These are phyloP conservation scores for Cordyceps javanica DNA, from an alignment of 2,329 filamentous ascomycete species.

Conservation along the genomic window DNA sequence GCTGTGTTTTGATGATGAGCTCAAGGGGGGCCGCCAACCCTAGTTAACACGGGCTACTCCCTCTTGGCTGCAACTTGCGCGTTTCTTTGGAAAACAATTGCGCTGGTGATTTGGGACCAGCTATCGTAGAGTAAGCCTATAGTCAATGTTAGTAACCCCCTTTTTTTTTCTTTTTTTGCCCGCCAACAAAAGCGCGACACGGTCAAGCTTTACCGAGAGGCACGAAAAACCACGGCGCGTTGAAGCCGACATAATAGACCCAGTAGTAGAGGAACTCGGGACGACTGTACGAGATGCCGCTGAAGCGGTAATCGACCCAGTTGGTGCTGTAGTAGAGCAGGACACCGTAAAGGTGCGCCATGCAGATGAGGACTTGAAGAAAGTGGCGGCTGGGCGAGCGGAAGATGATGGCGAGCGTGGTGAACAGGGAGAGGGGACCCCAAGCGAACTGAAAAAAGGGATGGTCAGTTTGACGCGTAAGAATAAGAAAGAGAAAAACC, in stretches of 20 bases:
- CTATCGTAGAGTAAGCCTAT: constrained; percentile 29
- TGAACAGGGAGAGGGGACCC: constrained; percentile 52
- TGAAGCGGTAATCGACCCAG: constrained; percentile 39
- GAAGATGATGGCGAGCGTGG: constrained; percentile 39
- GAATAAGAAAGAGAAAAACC: too few relatives aligned
- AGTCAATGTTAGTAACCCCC: neutral
- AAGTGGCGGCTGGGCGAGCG: constrained; percentile 42
- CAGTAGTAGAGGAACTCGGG: constrained; percentile 58
- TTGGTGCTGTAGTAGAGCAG: constrained; percentile 56
- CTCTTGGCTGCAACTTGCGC: constrained; percentile 17
- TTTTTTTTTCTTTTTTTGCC: too few relatives aligned
- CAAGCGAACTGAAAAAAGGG: constrained; percentile 40
- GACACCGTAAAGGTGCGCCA: constrained; percentile 56
- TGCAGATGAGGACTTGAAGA: constrained; percentile 44
- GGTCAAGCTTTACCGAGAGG: constrained; percentile 41
- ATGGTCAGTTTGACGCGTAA: neutral
- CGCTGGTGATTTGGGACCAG: constrained; percentile 21
- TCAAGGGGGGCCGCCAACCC: neutral
- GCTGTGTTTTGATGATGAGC: neutral
- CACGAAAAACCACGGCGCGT: constrained; percentile 53
- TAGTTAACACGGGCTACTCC: too few relatives aligned
- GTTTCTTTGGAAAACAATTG: constrained; percentile 18
- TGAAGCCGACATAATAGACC: constrained; percentile 57
- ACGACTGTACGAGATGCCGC: constrained; percentile 45
- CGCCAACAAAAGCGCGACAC: neutral